phyloP scores from a whole-genome alignment of 179 eudicot genomes.

The Carnegiea gigantea region DNA sequence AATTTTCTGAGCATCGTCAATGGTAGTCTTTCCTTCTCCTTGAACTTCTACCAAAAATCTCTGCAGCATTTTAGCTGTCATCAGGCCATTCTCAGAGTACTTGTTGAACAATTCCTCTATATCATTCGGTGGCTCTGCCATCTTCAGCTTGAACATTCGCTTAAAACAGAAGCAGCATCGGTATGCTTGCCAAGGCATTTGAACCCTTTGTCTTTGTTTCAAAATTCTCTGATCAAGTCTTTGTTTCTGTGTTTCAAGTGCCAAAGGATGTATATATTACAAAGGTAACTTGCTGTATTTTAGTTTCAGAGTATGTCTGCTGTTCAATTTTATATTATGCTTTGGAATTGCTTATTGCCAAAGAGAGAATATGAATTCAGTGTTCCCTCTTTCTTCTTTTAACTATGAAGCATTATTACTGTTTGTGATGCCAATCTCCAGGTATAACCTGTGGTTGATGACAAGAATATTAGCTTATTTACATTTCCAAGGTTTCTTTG shows the following conservation, averaged over 20 bases:
- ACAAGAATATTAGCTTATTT: not conserved
- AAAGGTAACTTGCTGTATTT: not conserved
- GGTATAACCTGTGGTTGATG: not conserved
- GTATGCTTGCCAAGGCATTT: conserved; percentile 44
- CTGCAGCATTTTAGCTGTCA: conserved; percentile 38
- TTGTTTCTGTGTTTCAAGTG: too few species aligned
- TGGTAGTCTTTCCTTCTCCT: conserved; percentile 35
- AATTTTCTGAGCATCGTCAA: conserved; percentile 42
- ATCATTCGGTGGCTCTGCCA: conserved; percentile 48
- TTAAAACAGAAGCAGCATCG: conserved; percentile 48
- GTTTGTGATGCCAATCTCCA: not conserved
- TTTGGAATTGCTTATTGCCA: conserved; percentile 3
- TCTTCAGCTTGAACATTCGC: conserved; percentile 40
- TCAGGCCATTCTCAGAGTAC: conserved; percentile 44
- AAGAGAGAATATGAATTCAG: not conserved
- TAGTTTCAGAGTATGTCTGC: not conserved
- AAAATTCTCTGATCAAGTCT: too few species aligned
- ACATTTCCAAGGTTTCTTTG: not conserved
- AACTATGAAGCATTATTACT: too few species aligned
- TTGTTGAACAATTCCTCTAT: conserved; percentile 33
- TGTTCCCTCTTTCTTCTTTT: not conserved
- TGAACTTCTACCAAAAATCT: conserved; percentile 39
- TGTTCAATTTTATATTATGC: not conserved
- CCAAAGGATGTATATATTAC: not conserved
- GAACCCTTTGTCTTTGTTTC: too few species aligned